Evolutionary conservation across 768 basidiomycete genomes (phyloP).

Genomic region (Crepidotus variabilis): DNA sequence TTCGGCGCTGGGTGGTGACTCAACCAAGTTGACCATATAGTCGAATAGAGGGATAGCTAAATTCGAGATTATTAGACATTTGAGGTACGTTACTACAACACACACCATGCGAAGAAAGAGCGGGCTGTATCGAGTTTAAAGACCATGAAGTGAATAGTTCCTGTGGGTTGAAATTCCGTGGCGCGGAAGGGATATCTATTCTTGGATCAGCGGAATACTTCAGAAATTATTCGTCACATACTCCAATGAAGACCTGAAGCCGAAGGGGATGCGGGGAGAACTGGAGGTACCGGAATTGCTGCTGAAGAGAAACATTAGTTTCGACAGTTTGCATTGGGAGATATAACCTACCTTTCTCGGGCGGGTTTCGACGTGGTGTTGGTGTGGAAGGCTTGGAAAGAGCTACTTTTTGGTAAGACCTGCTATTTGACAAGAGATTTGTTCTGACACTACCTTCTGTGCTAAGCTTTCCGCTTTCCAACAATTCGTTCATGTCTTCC

Average conservation of each 20-base stretch:
- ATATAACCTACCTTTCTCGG: not conserved
- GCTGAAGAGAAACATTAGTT: not conserved
- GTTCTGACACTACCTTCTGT: not conserved
- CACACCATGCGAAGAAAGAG: not conserved
- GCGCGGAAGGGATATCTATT: not conserved
- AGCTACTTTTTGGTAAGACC: not conserved
- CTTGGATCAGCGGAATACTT: not conserved
- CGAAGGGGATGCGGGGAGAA: not conserved
- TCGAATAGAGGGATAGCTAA: slow-evolving; percentile 16
- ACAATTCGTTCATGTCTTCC: not conserved
- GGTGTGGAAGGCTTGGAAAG: not conserved
- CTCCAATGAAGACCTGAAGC: not conserved
- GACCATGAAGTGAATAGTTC: not conserved
- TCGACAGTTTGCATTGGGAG: not conserved
- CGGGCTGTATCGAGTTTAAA: not conserved
- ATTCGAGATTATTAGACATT: not conserved
- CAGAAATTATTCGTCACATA: not conserved
- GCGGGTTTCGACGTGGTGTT: not conserved
- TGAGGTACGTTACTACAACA: not conserved
- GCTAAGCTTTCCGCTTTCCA: slow-evolving; percentile 3
- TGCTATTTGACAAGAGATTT: no score
- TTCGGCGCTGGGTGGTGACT: slow-evolving; percentile 1
- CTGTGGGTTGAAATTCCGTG: not conserved
- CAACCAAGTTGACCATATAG: slow-evolving; percentile 15
- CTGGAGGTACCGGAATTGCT: not conserved